These are phyloP conservation scores for Lipomyces sp. DNA, from an alignment of 805 yeast genomes.

Conservation along the genomic window DNA sequence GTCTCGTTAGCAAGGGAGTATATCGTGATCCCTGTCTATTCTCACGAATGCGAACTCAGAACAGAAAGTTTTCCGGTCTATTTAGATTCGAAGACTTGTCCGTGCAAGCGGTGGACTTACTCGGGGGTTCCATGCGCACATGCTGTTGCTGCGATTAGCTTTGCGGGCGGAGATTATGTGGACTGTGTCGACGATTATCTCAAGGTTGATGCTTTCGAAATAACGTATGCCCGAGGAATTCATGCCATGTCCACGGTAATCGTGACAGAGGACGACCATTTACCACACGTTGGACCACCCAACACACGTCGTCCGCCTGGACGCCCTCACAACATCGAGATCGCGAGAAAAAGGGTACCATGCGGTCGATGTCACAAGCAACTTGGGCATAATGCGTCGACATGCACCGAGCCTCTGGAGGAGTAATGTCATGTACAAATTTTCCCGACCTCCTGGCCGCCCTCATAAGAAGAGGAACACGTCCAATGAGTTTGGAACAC, in stretches of 20 bases:
- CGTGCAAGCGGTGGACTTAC: neutral
- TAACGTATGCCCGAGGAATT: neutral
- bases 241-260: slow-evolving; percentile 4
- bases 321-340: neutral
- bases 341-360: no score
- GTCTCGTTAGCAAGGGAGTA: no score
- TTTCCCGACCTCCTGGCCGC: slow-evolving; percentile 1
- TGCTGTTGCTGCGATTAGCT: slow-evolving; percentile 5
- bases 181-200: neutral
- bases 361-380: no score
- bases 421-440: no score
- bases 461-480: slow-evolving; percentile 2
- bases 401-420: no score
- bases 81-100: no score
- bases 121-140: slow-evolving; percentile 2
- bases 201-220: slow-evolving; percentile 2
- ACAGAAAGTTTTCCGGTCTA: no score
- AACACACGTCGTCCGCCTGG: neutral
- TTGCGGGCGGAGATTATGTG: neutral
- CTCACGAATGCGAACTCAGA: no score
- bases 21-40: no score
- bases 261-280: neutral
- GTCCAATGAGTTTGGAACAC: neutral
- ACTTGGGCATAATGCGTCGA: no score
- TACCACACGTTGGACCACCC: neutral